Conservation (phyloP, 1,284 basidiomycete species). For the Cryptococcus depauperatus region DNA sequence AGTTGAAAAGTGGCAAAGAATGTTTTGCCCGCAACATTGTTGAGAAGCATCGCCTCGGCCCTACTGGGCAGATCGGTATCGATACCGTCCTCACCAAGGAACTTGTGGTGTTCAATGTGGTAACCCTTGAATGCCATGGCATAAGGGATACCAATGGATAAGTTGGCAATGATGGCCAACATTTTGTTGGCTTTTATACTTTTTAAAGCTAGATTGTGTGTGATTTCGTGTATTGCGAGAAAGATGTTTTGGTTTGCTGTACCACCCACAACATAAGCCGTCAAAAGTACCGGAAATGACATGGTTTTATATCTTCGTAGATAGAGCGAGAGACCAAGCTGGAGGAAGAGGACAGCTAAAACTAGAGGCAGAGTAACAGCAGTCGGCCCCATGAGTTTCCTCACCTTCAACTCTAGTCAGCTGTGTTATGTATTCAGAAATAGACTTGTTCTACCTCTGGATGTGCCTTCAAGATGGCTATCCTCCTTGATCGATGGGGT, state of each 20-base stretch:
- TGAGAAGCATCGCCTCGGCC: slow-evolving; percentile 74
- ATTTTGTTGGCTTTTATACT: slow-evolving; percentile 74
- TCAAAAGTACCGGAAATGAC: slow-evolving; percentile 63
- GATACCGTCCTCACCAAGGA: slow-evolving; percentile 88
- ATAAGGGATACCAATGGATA: slow-evolving; percentile 91
- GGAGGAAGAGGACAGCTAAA: slow-evolving; percentile 65
- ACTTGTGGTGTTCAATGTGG: slow-evolving; percentile 91
- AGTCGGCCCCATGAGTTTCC: slow-evolving; percentile 90
- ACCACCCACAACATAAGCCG: slow-evolving; percentile 81
- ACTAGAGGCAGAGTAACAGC: slow-evolving; percentile 84
- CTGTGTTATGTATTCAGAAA: not conserved
- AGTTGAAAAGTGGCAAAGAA: slow-evolving; percentile 99
- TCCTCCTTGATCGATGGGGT: slow-evolving; percentile 78
- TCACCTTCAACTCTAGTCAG: slow-evolving; percentile 54
- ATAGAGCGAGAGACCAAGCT: slow-evolving; percentile 59
- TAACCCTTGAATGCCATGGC: slow-evolving; percentile 96
- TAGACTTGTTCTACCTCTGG: slow-evolving; percentile 74
- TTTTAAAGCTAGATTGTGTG: slow-evolving; percentile 91
- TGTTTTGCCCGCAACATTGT: slow-evolving; percentile 93
- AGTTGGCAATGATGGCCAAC: slow-evolving; percentile 81
- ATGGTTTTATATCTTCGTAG: slow-evolving; percentile 61
- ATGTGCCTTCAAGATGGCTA: slow-evolving; percentile 86
- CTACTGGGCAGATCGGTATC: slow-evolving; percentile 85
- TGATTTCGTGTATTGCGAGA: slow-evolving; percentile 96
- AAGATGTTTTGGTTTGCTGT: slow-evolving; percentile 97